Evolutionary conservation across 139 green algal genomes (phyloP).

Genomic region (Chlorella sorokiniana): DNA sequence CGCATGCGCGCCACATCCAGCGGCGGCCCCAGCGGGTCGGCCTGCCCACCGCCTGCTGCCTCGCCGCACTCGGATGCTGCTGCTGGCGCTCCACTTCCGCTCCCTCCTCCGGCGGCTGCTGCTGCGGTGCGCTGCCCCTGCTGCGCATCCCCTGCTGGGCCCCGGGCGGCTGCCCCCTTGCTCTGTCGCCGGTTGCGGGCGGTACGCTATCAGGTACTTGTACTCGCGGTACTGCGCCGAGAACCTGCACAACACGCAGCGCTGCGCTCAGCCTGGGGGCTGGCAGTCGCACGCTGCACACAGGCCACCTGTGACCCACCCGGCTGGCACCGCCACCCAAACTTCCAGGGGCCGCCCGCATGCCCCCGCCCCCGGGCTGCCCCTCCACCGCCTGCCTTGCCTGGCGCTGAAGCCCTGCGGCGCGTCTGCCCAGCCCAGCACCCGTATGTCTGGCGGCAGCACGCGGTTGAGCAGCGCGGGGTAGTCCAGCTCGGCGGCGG

Average conservation of each 20-base stretch:
- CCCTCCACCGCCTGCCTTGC: constrained; percentile 21
- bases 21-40: too few relatives aligned
- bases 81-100: neutral
- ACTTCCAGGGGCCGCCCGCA: neutral
- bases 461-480: constrained; percentile 70
- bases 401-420: constrained; percentile 77
- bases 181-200: neutral
- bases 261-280: too few relatives aligned
- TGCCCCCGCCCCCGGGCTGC: neutral
- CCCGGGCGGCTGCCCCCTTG: neutral
- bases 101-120: neutral
- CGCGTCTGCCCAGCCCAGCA: constrained; percentile 82
- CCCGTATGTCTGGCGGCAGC: constrained; percentile 68
- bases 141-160: neutral
- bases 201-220: constrained; percentile 87
- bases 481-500: constrained; percentile 85
- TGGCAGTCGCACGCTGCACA: too few relatives aligned
- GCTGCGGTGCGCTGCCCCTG: neutral
- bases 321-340: too few relatives aligned
- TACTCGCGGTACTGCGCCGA: constrained; percentile 76
- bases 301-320: neutral
- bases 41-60: neutral
- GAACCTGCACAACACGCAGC: constrained; percentile 65
- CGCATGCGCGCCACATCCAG: constrained; percentile 84
- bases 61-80: neutral